Evolutionary conservation across 257 asterid genomes (phyloP), one percentile per base, ranked within the genome.

Genomic region (Anisodus acutangulus): DNA sequence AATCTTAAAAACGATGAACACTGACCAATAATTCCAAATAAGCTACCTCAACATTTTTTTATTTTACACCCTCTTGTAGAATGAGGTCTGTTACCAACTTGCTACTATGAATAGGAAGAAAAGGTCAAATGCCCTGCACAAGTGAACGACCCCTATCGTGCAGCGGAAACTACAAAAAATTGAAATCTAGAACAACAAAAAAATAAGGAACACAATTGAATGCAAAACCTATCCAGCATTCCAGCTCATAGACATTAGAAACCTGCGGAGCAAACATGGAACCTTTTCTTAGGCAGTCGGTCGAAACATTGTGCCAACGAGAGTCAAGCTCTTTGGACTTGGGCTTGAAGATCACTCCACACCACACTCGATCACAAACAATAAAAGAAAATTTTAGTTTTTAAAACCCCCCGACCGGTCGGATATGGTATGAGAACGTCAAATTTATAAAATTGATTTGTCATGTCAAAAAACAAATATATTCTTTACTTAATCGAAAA

Each of bases 221-320:
- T 41, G 55, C 35, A 70, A 35, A 45, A 72, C 39, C 59, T 72
- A 41, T 69, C 78, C 78, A 69, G 22, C 78, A 16, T 51, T 69
- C 78, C 78, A 69, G 22, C 78, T 69, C 78, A 69, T 6, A 69
- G 16, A 54, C 78, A 69, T 41, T 41, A 45, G 78, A 69, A 71
- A 2, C 16, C 79, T 43, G 16, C 57, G 17, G 35, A 31, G 35
- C 35, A 31, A 31, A 31, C 2, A 1, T 31, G 35, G 2, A 31
- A 31, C 35, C 35, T 31, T 31, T 31, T 31, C 35, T 31, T 31
- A 31, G 35, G 35, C 35, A 31, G 35, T 31, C 35, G 35, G 35
- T 31, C 35, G 35, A 31, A 31, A 31, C 35, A 31, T 1, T 31
- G 35, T 31, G 35, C 2, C 35, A 31, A 31, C 35, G 35, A 31